Conservation (phyloP, 1,284 basidiomycete species). For the Sporisorium iseilematis-ciliati region DNA sequence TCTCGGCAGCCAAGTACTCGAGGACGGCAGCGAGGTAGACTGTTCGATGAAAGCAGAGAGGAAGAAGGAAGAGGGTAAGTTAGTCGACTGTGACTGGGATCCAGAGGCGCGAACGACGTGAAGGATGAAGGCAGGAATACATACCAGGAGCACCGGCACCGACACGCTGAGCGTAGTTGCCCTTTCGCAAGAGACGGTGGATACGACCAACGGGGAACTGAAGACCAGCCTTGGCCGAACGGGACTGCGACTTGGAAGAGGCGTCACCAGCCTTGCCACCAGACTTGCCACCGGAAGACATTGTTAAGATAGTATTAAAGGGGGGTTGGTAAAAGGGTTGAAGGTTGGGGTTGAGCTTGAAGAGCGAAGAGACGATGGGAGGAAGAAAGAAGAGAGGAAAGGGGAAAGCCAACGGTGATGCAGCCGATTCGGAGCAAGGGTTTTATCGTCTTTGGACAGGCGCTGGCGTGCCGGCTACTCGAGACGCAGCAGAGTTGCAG, state of each 20-base stretch:
- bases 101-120: not conserved
- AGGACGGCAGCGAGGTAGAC: constrained; percentile 91
- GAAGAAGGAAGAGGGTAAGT: not conserved
- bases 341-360: constrained; percentile 36
- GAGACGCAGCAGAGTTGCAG: not conserved
- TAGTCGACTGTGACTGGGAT: constrained; percentile 9
- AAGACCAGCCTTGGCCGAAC: constrained; percentile 78
- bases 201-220: constrained; percentile 96
- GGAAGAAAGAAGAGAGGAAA: constrained; percentile 14
- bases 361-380: constrained; percentile 28
- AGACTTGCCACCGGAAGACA: constrained; percentile 72
- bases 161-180: constrained; percentile 84
- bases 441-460: constrained; percentile 39
- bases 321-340: constrained; percentile 28
- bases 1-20: constrained; percentile 90
- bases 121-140: constrained; percentile 62
- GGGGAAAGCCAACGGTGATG: constrained; percentile 23
- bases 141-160: constrained; percentile 81
- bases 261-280: constrained; percentile 70
- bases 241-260: constrained; percentile 75
- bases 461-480: constrained; percentile 9
- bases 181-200: constrained; percentile 90
- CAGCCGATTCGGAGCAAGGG: constrained; percentile 37
- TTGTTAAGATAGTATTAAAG: constrained; percentile 34
- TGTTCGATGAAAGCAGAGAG: constrained; percentile 68